phyloP scores from a whole-genome alignment of 2,329 filamentous ascomycete species.

The Penicillium griseofulvum region DNA sequence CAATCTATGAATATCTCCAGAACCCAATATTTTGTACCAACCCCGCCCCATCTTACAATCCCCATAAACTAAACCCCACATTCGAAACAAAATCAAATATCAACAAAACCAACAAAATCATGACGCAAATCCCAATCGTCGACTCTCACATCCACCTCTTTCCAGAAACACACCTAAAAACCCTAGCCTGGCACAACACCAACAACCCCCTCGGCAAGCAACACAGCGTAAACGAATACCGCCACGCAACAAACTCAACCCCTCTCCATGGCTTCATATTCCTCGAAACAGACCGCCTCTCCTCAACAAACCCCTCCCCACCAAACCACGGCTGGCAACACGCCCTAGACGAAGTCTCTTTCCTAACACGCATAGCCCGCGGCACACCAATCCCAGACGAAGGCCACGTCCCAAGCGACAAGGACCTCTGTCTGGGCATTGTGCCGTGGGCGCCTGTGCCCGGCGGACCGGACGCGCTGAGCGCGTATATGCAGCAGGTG shows the following conservation, averaged over 20 bases:
- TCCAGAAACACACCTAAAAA: slow-evolving; percentile 63
- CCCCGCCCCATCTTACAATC: background rate
- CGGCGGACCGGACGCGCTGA: slow-evolving; percentile 58
- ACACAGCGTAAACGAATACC: slow-evolving; percentile 65
- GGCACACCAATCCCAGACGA: slow-evolving; percentile 58
- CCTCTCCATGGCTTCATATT: slow-evolving; percentile 69
- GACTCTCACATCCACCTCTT: slow-evolving; percentile 93
- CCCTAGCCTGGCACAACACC: slow-evolving; percentile 67
- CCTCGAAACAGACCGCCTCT: slow-evolving; percentile 75
- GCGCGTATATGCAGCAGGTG: slow-evolving; percentile 64
- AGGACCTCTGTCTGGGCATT: slow-evolving; percentile 62
- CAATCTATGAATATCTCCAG: background rate
- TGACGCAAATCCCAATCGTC: slow-evolving; percentile 56
- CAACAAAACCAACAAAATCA: background rate
- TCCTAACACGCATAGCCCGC: slow-evolving; percentile 63
- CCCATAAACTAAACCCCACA: background rate
- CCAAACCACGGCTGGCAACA: slow-evolving; percentile 57
- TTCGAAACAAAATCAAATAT: background rate
- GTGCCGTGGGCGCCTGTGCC: slow-evolving; percentile 85
- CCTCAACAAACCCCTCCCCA: slow-evolving; percentile 49
- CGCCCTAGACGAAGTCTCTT: slow-evolving; percentile 70
- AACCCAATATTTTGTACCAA: background rate
- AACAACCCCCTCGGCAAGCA: slow-evolving; percentile 60
- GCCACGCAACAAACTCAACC: slow-evolving; percentile 35
- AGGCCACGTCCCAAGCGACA: slow-evolving; percentile 55